These are phyloP conservation scores for Aethionema arabicum DNA, from an alignment of 345 rosid species.

Conservation along the genomic window DNA sequence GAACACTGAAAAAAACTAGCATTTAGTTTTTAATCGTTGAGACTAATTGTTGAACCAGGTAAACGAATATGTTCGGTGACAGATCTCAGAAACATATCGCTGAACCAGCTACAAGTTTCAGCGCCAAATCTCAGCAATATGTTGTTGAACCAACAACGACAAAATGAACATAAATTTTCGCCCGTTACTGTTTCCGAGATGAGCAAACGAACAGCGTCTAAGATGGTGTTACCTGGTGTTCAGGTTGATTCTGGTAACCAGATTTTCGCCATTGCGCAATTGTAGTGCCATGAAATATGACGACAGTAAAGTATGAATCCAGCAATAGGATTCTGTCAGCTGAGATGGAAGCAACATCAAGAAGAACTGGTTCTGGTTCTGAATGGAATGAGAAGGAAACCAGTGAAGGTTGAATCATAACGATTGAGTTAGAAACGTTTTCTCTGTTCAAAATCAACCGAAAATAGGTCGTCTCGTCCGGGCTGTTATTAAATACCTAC, in stretches of 20 bases:
- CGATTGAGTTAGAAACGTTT: constrained; percentile 83
- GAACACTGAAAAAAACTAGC: too few relatives aligned
- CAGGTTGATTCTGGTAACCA: constrained; percentile 87
- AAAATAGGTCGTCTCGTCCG: constrained; percentile 95
- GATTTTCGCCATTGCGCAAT: constrained; percentile 97
- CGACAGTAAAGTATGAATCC: constrained; percentile 81
- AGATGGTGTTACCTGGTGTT: constrained; percentile 65
- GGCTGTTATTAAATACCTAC: constrained; percentile 96
- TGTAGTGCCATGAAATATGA: constrained; percentile 87
- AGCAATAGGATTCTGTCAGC: constrained; percentile 84
- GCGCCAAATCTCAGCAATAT: too few relatives aligned
- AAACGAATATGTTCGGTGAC: too few relatives aligned
- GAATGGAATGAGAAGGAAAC: constrained; percentile 90
- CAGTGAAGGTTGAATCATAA: constrained; percentile 96
- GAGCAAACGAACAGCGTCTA: too few relatives aligned
- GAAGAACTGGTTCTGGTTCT: constrained; percentile 78
- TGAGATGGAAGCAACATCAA: constrained; percentile 86
- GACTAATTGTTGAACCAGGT: too few relatives aligned
- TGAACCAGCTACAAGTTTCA: too few relatives aligned
- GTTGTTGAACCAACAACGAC: too few relatives aligned
- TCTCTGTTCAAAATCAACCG: constrained; percentile 87
- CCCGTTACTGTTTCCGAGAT: too few relatives aligned
- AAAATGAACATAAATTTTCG: too few relatives aligned
- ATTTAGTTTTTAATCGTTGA: too few relatives aligned
- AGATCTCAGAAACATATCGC: too few relatives aligned